A percentile compares a stretch with the other conserved stretches of the same genome.
These are phyloP conservation scores for Arachis monticola DNA, from an alignment of 331 rosid species.

Conservation along the genomic window DNA sequence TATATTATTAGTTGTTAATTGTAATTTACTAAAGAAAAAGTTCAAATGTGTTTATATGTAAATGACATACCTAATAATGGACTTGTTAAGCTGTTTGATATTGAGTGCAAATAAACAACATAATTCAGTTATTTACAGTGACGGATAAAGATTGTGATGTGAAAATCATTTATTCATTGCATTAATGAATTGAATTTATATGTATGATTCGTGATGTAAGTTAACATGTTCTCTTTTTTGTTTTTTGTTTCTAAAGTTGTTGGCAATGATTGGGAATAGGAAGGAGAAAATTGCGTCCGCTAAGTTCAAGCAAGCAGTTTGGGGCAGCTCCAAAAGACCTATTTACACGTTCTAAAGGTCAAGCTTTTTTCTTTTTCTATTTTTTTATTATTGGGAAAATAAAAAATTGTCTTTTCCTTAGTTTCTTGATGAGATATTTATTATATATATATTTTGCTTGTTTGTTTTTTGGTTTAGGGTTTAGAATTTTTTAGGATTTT, in stretches of 20 bases:
- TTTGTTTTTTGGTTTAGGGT: not conserved
- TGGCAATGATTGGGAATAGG: constrained; percentile 43
- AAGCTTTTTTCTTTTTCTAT: not conserved
- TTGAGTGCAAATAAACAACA: not conserved
- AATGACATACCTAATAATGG: not conserved
- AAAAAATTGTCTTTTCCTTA: not conserved
- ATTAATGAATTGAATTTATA: not conserved
- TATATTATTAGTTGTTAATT: not conserved
- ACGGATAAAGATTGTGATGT: not conserved
- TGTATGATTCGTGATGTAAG: not conserved
- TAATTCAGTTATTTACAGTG: not conserved
- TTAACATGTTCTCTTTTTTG: not conserved
- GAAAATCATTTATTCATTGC: not conserved
- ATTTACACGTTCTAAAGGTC: constrained; percentile 94
- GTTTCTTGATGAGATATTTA: not conserved
- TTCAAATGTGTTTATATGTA: constrained; percentile 11
- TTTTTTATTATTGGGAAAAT: not conserved
- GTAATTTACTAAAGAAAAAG: not conserved
- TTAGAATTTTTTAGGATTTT: no score
- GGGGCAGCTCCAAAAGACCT: constrained; percentile 32
- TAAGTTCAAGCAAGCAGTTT: no score
- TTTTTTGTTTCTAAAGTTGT: constrained; percentile 51
- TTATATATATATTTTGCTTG: no score
- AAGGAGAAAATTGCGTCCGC: no score
- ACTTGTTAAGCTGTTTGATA: not conserved